Base-by-base conservation (phyloP, 2,329 filamentous ascomycete genomes). In the Chaetomiaceae sp. region DNA sequence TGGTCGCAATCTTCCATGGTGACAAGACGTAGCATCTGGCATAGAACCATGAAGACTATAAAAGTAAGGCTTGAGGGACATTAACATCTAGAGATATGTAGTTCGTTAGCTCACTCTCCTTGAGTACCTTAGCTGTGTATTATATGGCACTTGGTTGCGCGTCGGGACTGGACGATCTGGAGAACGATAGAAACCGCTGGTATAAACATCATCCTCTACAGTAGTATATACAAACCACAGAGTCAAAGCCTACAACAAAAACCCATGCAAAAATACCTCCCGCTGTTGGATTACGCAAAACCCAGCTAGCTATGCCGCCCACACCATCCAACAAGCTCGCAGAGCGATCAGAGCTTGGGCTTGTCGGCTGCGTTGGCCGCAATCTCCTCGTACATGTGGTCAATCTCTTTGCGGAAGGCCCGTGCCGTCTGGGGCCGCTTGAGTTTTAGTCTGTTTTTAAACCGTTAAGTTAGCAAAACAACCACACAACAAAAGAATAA, bases 341-440 rank as follows among this genome's bases (percentile, higher is more conserved):
- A 16, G 23, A 45, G 7, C 2, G n/a, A 34, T 40, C 71, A 80
- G 59, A 80, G 65, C 69, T 73, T 79, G 25, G 75, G 68, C 66
- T 71, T 74, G 50, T 68, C 56, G 40, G 65, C 56, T 4, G 67
- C 64, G 47, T 71, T 64, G 20, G 70, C 70, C 46, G 72, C 73
- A 53, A 82, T 68, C 66, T 82, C 79, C 36, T 70, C 71, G 60
- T 84, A 84, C 78, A 84, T 75, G 49, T 70, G 69, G 52, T 79
- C 76, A 43, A 84, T 79, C 46, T 82, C 72, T 16, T 66, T 62
- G 51, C 73, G 72, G 69, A 75, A 84, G 2, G 73, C 75, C 70
- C 72, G 77, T 2, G 73, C 76, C 0, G 76, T 71, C 61, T 81
- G 80, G 1, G 78, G 78, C 48, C 80, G 74, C 74, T 83, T 84